A percentile compares a stretch with the other conserved stretches of the same genome.
These are phyloP conservation scores for Fraxinus platypoda DNA, from an alignment of 305 asterid genomes.

Conservation along the genomic window DNA sequence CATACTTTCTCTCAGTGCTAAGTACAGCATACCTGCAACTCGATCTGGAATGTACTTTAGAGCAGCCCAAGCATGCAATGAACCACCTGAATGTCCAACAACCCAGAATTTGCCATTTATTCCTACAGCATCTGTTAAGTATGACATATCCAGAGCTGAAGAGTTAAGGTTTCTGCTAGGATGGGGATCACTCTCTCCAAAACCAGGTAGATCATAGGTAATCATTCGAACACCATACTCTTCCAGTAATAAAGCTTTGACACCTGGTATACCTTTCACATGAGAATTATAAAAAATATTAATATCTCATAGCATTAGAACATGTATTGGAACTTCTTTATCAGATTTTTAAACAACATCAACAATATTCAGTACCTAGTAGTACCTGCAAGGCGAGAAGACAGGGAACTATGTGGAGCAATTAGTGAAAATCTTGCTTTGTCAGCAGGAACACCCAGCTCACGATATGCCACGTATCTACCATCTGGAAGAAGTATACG, in stretches of 20 bases:
- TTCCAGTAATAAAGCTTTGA: conserved; percentile 54
- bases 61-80: conserved; percentile 89
- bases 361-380: conserved; percentile 5
- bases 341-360: background rate
- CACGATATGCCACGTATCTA: conserved; percentile 69
- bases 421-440: conserved; percentile 60
- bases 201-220: conserved; percentile 87
- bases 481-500: conserved; percentile 73
- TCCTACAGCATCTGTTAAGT: conserved; percentile 56
- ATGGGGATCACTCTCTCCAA: conserved; percentile 90
- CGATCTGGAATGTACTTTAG: conserved; percentile 62
- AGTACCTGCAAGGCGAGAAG: conserved; percentile 82
- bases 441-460: conserved; percentile 62
- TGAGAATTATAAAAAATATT: background rate
- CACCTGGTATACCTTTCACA: conserved; percentile 59
- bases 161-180: conserved; percentile 57
- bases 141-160: conserved; percentile 70
- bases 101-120: conserved; percentile 77
- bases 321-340: background rate
- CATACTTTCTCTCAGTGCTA: background rate
- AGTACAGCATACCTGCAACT: conserved; percentile 57
- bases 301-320: background rate
- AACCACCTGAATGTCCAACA: conserved; percentile 69
- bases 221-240: conserved; percentile 79
- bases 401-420: conserved; percentile 63